A percentile compares a stretch with the other conserved stretches of the same genome.
Conservation (phyloP, 495 filamentous ascomycete species). For the Chaetomium fimeti region DNA sequence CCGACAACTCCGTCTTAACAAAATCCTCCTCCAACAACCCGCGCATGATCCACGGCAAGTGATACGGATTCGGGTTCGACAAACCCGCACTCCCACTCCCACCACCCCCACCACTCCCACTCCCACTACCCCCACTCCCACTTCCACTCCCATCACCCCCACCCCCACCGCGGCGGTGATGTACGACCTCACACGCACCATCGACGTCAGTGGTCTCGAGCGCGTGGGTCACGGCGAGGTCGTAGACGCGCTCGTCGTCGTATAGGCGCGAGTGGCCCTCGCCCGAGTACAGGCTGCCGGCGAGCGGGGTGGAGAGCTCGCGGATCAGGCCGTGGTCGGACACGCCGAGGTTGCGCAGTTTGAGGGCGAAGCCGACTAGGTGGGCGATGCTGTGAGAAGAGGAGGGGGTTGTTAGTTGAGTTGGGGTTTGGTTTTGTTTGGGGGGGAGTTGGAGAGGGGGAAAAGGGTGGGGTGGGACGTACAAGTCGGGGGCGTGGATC, state of each 20-base stretch:
- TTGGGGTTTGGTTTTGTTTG: neutral
- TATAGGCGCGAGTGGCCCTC: slow-evolving; percentile 94
- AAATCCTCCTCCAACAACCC: slow-evolving; percentile 89
- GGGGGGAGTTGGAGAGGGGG: slow-evolving; percentile 14
- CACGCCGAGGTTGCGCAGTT: slow-evolving; percentile 87
- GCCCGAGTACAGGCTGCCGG: slow-evolving; percentile 85
- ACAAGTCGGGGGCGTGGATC: slow-evolving; percentile 91
- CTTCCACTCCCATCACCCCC: slow-evolving; percentile 36
- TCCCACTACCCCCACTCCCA: neutral
- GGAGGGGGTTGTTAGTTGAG: slow-evolving; percentile 2
- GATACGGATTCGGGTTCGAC: slow-evolving; percentile 69
- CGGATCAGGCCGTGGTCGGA: slow-evolving; percentile 90
- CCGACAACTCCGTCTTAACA: slow-evolving; percentile 72
- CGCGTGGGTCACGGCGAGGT: slow-evolving; percentile 78
- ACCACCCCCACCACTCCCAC: slow-evolving; percentile 39
- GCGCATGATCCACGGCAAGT: slow-evolving; percentile 90
- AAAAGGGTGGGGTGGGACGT: slow-evolving; percentile 29
- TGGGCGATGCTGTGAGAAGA: slow-evolving; percentile 64
- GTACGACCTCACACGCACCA: slow-evolving; percentile 45
- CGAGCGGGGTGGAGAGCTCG: slow-evolving; percentile 83
- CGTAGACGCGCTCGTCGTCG: slow-evolving; percentile 85
- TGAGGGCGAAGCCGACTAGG: slow-evolving; percentile 87
- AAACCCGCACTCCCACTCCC: slow-evolving; percentile 21
- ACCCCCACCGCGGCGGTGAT: slow-evolving; percentile 6
- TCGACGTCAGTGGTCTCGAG: slow-evolving; percentile 72